Evolutionary conservation across 495 filamentous ascomycete species (phyloP).

Genomic region (Lasiosphaeriaceae sp.): DNA sequence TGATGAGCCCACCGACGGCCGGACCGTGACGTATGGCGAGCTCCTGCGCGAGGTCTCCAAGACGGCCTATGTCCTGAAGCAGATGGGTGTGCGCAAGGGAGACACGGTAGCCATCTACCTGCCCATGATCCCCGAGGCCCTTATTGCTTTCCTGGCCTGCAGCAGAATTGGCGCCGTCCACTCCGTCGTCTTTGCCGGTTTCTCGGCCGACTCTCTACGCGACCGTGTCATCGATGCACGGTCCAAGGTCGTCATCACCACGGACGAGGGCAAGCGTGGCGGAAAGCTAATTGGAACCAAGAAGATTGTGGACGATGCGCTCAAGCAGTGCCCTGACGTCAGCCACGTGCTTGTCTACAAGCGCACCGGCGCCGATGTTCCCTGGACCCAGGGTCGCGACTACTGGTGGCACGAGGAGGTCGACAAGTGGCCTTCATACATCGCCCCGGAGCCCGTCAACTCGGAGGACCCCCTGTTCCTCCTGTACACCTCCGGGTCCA

Average conservation of each 20-base stretch:
- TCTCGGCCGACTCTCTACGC: slow-evolving; percentile 93
- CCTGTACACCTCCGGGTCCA: slow-evolving; percentile 96
- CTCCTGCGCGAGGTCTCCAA: slow-evolving; percentile 89
- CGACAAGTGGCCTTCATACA: slow-evolving; percentile 89
- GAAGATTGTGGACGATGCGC: slow-evolving; percentile 97
- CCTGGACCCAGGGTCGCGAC: slow-evolving; percentile 85
- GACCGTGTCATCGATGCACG: slow-evolving; percentile 91
- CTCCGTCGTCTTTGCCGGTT: slow-evolving; percentile 98
- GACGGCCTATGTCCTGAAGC: slow-evolving; percentile 78
- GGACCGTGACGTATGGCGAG: slow-evolving; percentile 88
- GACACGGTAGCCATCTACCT: slow-evolving; percentile 97
- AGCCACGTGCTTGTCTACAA: slow-evolving; percentile 84
- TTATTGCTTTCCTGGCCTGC: slow-evolving; percentile 89
- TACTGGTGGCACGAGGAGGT: slow-evolving; percentile 98
- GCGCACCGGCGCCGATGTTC: slow-evolving; percentile 90
- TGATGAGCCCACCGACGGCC: slow-evolving; percentile 84
- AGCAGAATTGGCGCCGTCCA: slow-evolving; percentile 91
- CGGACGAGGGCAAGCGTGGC: slow-evolving; percentile 95
- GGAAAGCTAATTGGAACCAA: slow-evolving; percentile 98
- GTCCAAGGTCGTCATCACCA: slow-evolving; percentile 90
- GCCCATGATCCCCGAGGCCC: slow-evolving; percentile 96
- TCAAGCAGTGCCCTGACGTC: slow-evolving; percentile 95
- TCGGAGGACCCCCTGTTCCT: slow-evolving; percentile 97
- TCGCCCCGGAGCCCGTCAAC: slow-evolving; percentile 79
- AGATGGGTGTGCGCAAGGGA: slow-evolving; percentile 95